Conservation (phyloP, 2,329 filamentous ascomycete genomes). For the Talaromyces sp. region DNA sequence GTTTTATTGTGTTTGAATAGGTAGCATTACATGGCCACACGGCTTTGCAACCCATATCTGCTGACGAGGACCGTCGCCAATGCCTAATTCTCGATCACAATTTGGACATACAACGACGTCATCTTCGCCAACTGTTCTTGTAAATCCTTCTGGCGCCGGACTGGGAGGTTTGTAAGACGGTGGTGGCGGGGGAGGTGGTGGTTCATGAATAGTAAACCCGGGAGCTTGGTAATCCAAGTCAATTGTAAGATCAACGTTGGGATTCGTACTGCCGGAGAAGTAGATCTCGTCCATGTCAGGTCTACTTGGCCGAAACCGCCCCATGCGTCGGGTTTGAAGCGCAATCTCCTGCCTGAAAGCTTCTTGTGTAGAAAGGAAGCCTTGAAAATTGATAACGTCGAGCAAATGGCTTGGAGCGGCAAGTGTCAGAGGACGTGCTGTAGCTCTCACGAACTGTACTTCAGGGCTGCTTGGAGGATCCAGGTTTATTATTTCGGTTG, state of each 20-base stretch:
- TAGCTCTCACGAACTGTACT: constrained; percentile 45
- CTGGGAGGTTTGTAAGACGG: constrained; percentile 56
- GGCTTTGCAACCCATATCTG: constrained; percentile 89
- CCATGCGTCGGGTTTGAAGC: constrained; percentile 15
- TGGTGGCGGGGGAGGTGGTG: constrained; percentile 17
- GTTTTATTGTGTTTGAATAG: not conserved
- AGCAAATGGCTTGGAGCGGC: constrained; percentile 15
- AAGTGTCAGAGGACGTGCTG: constrained; percentile 19
- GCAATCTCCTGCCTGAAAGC: constrained; percentile 22
- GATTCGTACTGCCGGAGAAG: constrained; percentile 1
- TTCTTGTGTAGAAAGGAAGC: constrained; percentile 7
- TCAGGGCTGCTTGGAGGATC: constrained; percentile 41
- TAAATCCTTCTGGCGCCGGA: constrained; percentile 71
- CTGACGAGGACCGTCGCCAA: constrained; percentile 64
- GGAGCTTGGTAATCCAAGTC: constrained; percentile 19
- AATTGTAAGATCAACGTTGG: constrained; percentile 10
- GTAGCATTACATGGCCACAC: constrained; percentile 77
- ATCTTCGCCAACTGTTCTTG: constrained; percentile 66
- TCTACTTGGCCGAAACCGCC: not conserved
- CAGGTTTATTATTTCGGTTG: constrained; percentile 1
- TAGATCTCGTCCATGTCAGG: constrained; percentile 10
- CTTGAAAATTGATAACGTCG: constrained; percentile 7
- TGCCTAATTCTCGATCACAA: constrained; percentile 77
- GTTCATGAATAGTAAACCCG: constrained; percentile 37
- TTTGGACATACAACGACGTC: constrained; percentile 76